Percentiles rank a stretch among this genome's conserved stretches.
Conservation (phyloP, 1,284 basidiomycete genomes). For the Abortiporus biennis region DNA sequence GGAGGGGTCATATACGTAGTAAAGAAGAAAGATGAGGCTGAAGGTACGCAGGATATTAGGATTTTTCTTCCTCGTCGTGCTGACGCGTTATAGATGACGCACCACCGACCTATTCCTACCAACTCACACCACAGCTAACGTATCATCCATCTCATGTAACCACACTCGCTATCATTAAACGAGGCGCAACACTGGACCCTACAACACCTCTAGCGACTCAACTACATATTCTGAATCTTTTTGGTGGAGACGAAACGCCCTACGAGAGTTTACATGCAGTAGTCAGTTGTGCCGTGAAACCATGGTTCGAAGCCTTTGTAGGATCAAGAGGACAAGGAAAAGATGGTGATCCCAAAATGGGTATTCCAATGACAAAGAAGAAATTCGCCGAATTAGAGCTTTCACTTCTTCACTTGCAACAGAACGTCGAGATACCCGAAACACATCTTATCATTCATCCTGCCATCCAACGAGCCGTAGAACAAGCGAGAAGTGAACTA, state of each 20-base stretch:
- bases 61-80: slow-evolving; percentile 1
- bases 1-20: slow-evolving; percentile 74
- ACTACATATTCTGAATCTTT: slow-evolving; percentile 89
- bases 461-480: slow-evolving; percentile 82
- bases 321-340: slow-evolving; percentile 69
- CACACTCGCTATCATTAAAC: slow-evolving; percentile 94
- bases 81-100: slow-evolving; percentile 44
- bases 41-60: slow-evolving; percentile 42
- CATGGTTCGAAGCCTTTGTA: slow-evolving; percentile 98
- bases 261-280: slow-evolving; percentile 97
- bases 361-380: slow-evolving; percentile 98
- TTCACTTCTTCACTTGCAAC: slow-evolving; percentile 93
- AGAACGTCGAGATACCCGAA: slow-evolving; percentile 98
- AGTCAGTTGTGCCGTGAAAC: slow-evolving; percentile 93
- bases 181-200: slow-evolving; percentile 79
- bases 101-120: slow-evolving; percentile 58
- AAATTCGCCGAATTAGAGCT: slow-evolving; percentile 98
- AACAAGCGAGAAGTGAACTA: slow-evolving; percentile 59
- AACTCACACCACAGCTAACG: slow-evolving; percentile 66
- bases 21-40: slow-evolving; percentile 65
- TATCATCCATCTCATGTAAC: slow-evolving; percentile 80
- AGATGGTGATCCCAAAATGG: slow-evolving; percentile 84
- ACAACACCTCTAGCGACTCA: slow-evolving; percentile 77
- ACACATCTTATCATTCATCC: slow-evolving; percentile 93
- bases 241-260: slow-evolving; percentile 86